phyloP scores from a whole-genome alignment of 345 rosid genomes.

The rapeseed (Brassica napus) region DNA sequence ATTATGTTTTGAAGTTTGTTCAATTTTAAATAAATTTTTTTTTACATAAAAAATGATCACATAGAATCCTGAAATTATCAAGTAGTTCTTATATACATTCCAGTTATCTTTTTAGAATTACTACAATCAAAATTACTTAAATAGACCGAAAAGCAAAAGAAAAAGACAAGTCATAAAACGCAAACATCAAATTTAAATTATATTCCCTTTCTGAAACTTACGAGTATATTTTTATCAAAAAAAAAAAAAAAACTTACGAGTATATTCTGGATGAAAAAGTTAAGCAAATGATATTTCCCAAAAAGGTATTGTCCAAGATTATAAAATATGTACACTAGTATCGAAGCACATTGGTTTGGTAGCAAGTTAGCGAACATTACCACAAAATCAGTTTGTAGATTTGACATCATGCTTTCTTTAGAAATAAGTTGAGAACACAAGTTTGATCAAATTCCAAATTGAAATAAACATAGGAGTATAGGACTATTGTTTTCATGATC shows the following conservation, averaged over 20 bases:
- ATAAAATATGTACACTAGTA: neutral
- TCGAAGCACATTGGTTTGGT: neutral
- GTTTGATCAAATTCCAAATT: neutral
- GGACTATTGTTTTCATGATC: neutral
- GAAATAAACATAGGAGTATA: neutral
- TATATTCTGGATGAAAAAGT: neutral
- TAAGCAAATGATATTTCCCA: neutral
- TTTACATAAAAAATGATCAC: neutral
- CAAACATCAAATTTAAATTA: neutral
- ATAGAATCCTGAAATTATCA: neutral
- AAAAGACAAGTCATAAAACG: neutral
- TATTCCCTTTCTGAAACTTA: neutral
- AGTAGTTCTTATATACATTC: neutral
- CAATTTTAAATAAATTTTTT: neutral
- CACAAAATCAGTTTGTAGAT: neutral
- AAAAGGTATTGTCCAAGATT: neutral
- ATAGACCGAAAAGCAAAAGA: neutral
- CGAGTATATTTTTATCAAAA: neutral
- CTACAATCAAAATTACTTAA: no score
- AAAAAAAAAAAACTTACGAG: neutral
- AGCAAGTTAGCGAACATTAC: conserved; percentile 1
- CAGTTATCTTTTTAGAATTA: neutral
- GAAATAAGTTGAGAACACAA: neutral
- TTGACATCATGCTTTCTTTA: neutral
- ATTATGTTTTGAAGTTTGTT: neutral